Base-by-base conservation (phyloP, 225 moss, liverwort and hornwort genomes). In the Polytrichum commune region DNA sequence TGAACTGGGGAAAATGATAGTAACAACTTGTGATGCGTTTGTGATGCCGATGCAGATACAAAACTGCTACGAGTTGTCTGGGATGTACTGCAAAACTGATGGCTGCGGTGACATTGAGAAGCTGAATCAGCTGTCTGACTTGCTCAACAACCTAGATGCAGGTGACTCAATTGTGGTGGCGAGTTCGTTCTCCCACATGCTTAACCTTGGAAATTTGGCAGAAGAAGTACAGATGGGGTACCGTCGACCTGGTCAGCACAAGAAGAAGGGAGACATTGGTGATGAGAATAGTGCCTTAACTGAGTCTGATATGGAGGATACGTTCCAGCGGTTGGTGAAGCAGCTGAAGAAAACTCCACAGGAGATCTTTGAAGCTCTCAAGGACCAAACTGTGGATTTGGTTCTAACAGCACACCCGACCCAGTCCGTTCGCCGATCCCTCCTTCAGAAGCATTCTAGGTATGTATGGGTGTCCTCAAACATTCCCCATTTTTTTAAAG, bases 221-320 rank as follows among this genome's bases (percentile, higher is more conserved):
- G 86, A 89, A 66, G 89, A 89, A 73, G 87, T 87, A 30, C 90
- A 90, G 64, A 90, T 90, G 69, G 90, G 84, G 19, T 78, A 79
- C n/a, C 78, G 87, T 4, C 83, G 78, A 25, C 82, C 82, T 28
- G 78, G 72, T 3, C 77, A 76, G 5, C 83, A 83, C 69, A 72
- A 80, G 5, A 72, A 78, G 54, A 74, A 72, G 5, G 85, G 88
- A 5, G 88, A 85, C 29, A 77, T 88, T 46, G 88, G 85, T 6
- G 88, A 86, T 8, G 83, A 86, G 75, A 86, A 79, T 73, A 77
- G 79, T 25, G 83, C 89, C n/a, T 65, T 86, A 32, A 86, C 90
- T 5, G 87, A 90, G 76, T 87, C 87, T 0, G 90, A 87, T 53
- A 76, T 89, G 30, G 86, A 86, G 67, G 83, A 86, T 54, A 86